Evolutionary conservation across 768 basidiomycete species (phyloP), one percentile per base, ranked within the genome.

Genomic region (Exidia glandulosa): DNA sequence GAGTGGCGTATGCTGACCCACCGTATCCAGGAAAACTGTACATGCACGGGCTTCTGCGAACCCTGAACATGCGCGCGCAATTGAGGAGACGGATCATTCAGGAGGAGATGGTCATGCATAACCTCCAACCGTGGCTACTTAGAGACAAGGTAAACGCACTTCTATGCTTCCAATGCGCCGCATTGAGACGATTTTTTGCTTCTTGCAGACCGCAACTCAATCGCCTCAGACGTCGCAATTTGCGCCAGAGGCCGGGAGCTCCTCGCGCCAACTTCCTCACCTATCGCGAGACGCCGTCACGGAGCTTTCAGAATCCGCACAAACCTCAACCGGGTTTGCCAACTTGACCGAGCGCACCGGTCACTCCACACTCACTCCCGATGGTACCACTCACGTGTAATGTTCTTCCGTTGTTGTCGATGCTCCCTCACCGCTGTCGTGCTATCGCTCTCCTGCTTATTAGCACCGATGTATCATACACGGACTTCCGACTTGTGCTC

Each of bases 11-110:
- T n/a, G n/a, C n/a, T n/a, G n/a, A n/a, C n/a, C 33, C 27, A 56
- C n/a, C 12, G 12, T 54, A 32, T 10, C n/a, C 34, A 48, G 58
- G 58, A 25, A 59, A 59, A 48, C 45, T 59, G 29, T 59, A 59
- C 27, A 32, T 59, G 19, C 45, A 59, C 31, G 58, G 58, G 13
- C 41, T 59, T 14, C 50, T 59, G 33, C 45, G 58, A 27, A 34
- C 45, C 6, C 37, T 59, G 10, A 59, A 59, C 37, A 41, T 59
- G 41, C 37, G 58, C 25, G 37, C 33, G 19, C 32, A 50, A 16
- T 23, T 59, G 47, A 14, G 41, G 16, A 16, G 33, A 50, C 41
- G 41, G 4, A 59, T 41, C 45, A 7, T 59, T 41, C 41, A 59
- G n/a, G 58, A 29, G 16, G 37, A 50, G 27, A 50, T 41, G 27